Conservation (phyloP, 352 stramenopile genomes). For the Aphanomyces invadans region DNA sequence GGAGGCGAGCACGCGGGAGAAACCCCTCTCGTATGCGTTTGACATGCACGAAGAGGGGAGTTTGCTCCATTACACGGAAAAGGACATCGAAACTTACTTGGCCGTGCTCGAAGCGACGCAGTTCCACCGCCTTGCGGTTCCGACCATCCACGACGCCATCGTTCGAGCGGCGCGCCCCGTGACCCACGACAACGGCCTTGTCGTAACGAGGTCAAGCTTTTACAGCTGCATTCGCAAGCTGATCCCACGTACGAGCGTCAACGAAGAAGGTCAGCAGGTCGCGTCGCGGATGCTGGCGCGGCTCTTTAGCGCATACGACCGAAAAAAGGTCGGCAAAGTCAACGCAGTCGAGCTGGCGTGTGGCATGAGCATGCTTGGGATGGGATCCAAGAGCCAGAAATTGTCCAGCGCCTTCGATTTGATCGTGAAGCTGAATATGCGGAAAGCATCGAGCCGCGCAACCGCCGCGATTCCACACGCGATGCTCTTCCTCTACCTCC, state of each 20-base stretch:
- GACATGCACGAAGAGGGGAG: constrained; percentile 78
- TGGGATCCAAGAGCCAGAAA: constrained; percentile 82
- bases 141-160: constrained; percentile 72
- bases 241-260: constrained; percentile 52
- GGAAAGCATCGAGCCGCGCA: neutral
- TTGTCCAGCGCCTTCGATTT: constrained; percentile 81
- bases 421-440: constrained; percentile 61
- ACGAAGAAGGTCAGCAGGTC: constrained; percentile 75
- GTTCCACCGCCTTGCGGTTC: constrained; percentile 55
- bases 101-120: constrained; percentile 78
- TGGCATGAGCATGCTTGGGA: constrained; percentile 75
- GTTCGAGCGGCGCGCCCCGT: constrained; percentile 62
- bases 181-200: constrained; percentile 30
- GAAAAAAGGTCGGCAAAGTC: constrained; percentile 68
- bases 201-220: constrained; percentile 71
- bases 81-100: constrained; percentile 79
- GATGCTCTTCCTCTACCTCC: constrained; percentile 79
- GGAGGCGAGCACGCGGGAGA: constrained; percentile 78
- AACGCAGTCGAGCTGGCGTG: constrained; percentile 81
- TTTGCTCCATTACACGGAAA: constrained; percentile 79
- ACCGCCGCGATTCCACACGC: constrained; percentile 50
- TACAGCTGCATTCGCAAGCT: constrained; percentile 82
- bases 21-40: constrained; percentile 77
- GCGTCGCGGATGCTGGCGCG: constrained; percentile 76
- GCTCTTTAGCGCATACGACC: constrained; percentile 82